Conservation (phyloP, 73 alveolate genomes). For the Paramecium primaurelia region DNA sequence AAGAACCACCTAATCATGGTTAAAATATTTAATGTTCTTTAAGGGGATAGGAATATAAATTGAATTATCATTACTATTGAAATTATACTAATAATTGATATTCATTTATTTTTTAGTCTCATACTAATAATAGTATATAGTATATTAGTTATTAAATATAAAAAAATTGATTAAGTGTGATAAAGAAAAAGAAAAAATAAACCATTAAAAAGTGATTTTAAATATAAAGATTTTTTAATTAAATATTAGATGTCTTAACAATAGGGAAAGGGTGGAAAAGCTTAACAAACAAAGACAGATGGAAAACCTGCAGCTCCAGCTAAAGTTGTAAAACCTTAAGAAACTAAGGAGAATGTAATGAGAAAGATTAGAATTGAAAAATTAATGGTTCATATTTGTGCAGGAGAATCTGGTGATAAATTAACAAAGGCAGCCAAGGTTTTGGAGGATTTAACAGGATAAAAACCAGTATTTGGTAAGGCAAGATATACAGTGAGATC, state of each 20-base stretch:
- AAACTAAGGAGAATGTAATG: conserved; percentile 66
- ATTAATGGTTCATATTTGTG: conserved; percentile 73
- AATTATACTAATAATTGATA: neutral
- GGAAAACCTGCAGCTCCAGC: neutral
- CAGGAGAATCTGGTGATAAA: conserved; percentile 82
- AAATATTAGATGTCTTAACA: neutral
- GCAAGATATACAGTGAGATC: conserved; percentile 82
- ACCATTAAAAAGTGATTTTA: neutral
- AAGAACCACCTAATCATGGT: neutral
- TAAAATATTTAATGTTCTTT: neutral
- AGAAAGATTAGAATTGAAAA: conserved; percentile 73
- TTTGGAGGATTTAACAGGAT: conserved; percentile 73
- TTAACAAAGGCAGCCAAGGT: conserved; percentile 79
- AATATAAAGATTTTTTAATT: neutral
- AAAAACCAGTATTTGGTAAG: conserved; percentile 76
- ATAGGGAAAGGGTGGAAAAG: conserved; percentile 8
- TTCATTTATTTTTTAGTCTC: neutral
- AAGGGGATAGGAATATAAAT: neutral
- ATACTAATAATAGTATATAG: neutral
- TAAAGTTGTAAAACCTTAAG: neutral
- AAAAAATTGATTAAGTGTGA: neutral
- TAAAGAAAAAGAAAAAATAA: neutral
- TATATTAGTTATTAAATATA: neutral
- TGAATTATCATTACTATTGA: neutral
- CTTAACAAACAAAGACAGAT: neutral